Percentiles rank a stretch among this genome's conserved stretches.
Conservation (phyloP, 164 flowering plant species). For the Malania oleifera region DNA sequence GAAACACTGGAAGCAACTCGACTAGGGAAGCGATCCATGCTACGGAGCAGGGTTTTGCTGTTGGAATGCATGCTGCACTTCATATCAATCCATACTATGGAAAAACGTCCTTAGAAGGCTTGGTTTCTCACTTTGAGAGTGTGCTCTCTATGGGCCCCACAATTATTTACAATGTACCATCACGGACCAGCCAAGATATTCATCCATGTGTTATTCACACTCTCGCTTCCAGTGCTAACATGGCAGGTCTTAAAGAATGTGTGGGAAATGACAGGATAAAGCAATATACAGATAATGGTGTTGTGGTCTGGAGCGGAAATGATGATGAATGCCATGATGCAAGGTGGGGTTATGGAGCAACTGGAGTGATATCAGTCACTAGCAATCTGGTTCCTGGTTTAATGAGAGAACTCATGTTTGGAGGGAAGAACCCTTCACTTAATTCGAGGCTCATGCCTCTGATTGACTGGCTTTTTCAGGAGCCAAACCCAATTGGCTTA, state of each 20-base stretch:
- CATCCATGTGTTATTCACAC: background rate
- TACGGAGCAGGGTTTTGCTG: background rate
- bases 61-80: slow-evolving; percentile 5
- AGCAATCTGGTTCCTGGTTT: slow-evolving; percentile 4
- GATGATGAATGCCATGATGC: slow-evolving; percentile 1
- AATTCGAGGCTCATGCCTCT: background rate
- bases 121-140: background rate
- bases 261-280: background rate
- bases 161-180: background rate
- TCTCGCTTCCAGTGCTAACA: background rate
- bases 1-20: slow-evolving; percentile 3
- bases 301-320: background rate
- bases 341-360: background rate
- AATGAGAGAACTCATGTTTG: background rate
- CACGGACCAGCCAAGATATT: background rate
- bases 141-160: background rate
- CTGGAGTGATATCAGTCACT: background rate
- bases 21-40: background rate
- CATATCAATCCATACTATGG: background rate
- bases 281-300: background rate
- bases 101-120: background rate
- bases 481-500: background rate
- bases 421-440: background rate
- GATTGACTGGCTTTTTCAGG: background rate
- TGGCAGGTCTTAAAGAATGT: background rate